Conservation (phyloP, 768 basidiomycete species). For the Dioszegia aurantiaca region DNA sequence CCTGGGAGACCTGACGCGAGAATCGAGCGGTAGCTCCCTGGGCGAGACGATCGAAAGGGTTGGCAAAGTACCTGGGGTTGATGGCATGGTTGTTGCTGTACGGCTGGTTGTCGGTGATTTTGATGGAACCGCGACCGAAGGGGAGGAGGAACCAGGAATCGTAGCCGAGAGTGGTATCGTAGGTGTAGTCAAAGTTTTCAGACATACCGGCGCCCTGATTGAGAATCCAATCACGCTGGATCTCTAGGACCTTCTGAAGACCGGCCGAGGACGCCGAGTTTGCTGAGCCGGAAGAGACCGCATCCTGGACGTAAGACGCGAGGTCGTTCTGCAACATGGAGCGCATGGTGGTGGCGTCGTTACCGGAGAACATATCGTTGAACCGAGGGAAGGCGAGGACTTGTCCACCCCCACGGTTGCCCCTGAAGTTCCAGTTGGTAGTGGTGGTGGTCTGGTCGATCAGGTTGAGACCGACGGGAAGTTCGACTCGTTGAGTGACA, state of each 20-base stretch:
- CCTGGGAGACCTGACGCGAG: constrained; percentile 25
- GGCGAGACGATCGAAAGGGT: constrained; percentile 35
- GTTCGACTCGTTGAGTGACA: constrained; percentile 32
- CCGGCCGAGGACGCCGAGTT: constrained; percentile 23
- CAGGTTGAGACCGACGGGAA: constrained; percentile 45
- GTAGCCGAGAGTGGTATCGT: constrained; percentile 17
- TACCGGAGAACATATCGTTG: constrained; percentile 18
- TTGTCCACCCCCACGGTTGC: constrained; percentile 27
- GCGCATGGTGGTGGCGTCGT: constrained; percentile 25
- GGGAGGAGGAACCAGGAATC: constrained; percentile 42
- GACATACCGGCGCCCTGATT: constrained; percentile 36
- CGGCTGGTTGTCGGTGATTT: constrained; percentile 38
- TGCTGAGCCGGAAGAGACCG: constrained; percentile 33
- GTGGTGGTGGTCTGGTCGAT: constrained; percentile 45
- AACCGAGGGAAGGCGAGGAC: constrained; percentile 28
- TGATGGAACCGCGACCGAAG: constrained; percentile 41
- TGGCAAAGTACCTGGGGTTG: constrained; percentile 41
- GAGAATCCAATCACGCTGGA: constrained; percentile 45
- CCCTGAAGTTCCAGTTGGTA: constrained; percentile 26
- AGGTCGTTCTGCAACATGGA: constrained; percentile 39
- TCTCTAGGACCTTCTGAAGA: constrained; percentile 34
- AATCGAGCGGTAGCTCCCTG: constrained; percentile 39
- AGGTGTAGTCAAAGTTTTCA: constrained; percentile 39
- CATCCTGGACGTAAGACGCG: constrained; percentile 35
- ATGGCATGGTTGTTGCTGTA: constrained; percentile 25